phyloP scores from a whole-genome alignment of 192 early-diverging fungal genomes.

The Glomus cerebriforme region DNA sequence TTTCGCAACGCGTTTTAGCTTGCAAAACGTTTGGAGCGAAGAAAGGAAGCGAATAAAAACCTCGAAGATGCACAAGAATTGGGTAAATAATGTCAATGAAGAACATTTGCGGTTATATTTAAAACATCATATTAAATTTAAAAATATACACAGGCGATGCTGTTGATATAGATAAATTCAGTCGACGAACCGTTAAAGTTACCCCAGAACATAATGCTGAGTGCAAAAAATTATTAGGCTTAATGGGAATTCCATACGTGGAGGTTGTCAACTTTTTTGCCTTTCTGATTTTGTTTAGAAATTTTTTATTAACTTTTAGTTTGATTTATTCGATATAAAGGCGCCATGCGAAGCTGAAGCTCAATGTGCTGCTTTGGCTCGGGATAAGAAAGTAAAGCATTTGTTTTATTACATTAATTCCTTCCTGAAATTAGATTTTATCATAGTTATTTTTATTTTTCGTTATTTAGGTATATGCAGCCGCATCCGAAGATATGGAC shows the following conservation, averaged over 20 bases:
- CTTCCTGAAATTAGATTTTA: background rate
- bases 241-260: slow-evolving; percentile 94
- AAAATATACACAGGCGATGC: slow-evolving; percentile 52
- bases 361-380: slow-evolving; percentile 92
- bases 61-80: slow-evolving; percentile 74
- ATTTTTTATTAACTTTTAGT: slow-evolving; percentile 12
- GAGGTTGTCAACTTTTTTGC: slow-evolving; percentile 51
- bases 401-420: background rate
- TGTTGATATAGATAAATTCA: slow-evolving; percentile 85
- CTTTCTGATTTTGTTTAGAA: background rate
- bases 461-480: slow-evolving; percentile 76
- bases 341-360: slow-evolving; percentile 98
- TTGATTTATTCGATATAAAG: slow-evolving; percentile 21
- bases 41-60: slow-evolving; percentile 68
- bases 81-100: slow-evolving; percentile 37
- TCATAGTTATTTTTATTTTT: background rate
- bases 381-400: slow-evolving; percentile 66
- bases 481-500: slow-evolving; percentile 99
- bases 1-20: slow-evolving; percentile 43
- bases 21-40: slow-evolving; percentile 69
- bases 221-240: slow-evolving; percentile 79
- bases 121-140: background rate
- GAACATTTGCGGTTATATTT: background rate
- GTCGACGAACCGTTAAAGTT: slow-evolving; percentile 85
- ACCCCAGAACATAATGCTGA: slow-evolving; percentile 94